These are phyloP conservation scores for Diaporthe citrichinensis DNA, from an alignment of 2,329 filamentous ascomycete species.

Conservation along the genomic window DNA sequence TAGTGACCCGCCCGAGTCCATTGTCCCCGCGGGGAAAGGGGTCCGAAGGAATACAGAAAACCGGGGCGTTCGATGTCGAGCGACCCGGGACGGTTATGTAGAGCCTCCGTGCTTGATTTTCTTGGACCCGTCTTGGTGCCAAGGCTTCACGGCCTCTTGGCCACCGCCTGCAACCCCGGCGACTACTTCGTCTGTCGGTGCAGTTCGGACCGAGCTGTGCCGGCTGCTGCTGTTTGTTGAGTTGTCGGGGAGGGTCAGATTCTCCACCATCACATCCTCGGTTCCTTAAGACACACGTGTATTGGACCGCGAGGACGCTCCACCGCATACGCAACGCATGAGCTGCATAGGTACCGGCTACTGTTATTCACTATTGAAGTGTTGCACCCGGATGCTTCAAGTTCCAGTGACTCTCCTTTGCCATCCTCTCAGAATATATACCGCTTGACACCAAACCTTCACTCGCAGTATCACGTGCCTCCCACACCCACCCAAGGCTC, in stretches of 20 bases:
- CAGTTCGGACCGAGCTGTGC: conserved; percentile 40
- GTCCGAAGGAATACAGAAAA: conserved; percentile 18
- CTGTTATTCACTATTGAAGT: neutral
- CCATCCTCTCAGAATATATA: neutral
- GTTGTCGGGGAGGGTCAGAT: conserved; percentile 16
- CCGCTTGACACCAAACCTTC: neutral
- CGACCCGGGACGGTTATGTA: conserved; percentile 7
- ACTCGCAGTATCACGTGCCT: conserved; percentile 1
- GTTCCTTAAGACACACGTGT: neutral
- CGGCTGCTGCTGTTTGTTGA: conserved; percentile 15
- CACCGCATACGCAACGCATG: neutral
- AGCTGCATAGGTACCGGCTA: conserved; percentile 14
- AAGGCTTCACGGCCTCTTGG: conserved; percentile 26
- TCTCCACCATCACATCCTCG: conserved; percentile 40
- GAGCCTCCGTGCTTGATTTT: conserved; percentile 33
- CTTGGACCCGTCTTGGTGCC: conserved; percentile 31
- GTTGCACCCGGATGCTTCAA: neutral
- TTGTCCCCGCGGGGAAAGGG: conserved; percentile 36
- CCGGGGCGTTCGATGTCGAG: conserved; percentile 22
- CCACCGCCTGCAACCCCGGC: conserved; percentile 19
- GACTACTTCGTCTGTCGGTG: conserved; percentile 31
- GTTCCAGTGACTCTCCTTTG: neutral
- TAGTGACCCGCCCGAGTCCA: conserved; percentile 3
- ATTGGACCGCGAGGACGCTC: conserved; percentile 1
- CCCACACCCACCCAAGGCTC: neutral